phyloP scores from a whole-genome alignment of 2,329 filamentous ascomycete species.

The Botrytis byssoidea region DNA sequence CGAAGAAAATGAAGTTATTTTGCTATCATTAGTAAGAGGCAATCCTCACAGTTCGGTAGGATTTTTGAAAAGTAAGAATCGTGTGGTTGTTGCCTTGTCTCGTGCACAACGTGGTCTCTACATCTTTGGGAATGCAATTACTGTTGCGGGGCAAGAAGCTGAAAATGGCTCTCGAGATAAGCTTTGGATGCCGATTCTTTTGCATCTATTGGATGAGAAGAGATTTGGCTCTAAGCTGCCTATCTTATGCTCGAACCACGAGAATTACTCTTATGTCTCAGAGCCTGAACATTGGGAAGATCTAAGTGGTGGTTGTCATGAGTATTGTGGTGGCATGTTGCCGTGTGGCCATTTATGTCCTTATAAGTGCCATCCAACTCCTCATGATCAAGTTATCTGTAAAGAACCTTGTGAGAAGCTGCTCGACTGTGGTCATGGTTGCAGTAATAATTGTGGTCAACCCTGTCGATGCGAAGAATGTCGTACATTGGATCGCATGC shows the following conservation, averaged over 20 bases:
- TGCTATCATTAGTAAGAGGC: conserved; percentile 78
- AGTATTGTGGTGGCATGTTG: conserved; percentile 44
- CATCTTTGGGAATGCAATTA: conserved; percentile 73
- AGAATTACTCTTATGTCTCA: conserved; percentile 49
- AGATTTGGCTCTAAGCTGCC: conserved; percentile 49
- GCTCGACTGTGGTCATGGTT: conserved; percentile 37
- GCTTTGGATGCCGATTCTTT: conserved; percentile 39
- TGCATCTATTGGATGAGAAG: conserved; percentile 44
- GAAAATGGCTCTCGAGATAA: conserved; percentile 28
- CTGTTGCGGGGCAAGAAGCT: conserved; percentile 38
- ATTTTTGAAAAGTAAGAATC: conserved; percentile 65
- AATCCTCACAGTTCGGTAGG: conserved; percentile 60
- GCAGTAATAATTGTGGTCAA: conserved; percentile 31
- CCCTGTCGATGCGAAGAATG: conserved; percentile 33
- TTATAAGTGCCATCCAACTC: conserved; percentile 35
- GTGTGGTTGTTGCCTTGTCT: conserved; percentile 58
- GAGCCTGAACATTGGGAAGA: conserved; percentile 52
- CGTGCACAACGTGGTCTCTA: conserved; percentile 79
- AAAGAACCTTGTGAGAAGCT: conserved; percentile 28
- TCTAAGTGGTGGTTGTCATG: conserved; percentile 53
- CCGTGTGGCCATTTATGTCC: conserved; percentile 37
- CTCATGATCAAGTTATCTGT: conserved; percentile 33
- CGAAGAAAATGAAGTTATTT: conserved; percentile 81
- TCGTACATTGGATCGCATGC: conserved; percentile 14
- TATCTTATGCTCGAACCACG: conserved; percentile 62